Evolutionary conservation across 1,284 basidiomycete species (phyloP), one percentile per base, ranked within the genome.

Genomic region (Violaceomyces palustris): DNA sequence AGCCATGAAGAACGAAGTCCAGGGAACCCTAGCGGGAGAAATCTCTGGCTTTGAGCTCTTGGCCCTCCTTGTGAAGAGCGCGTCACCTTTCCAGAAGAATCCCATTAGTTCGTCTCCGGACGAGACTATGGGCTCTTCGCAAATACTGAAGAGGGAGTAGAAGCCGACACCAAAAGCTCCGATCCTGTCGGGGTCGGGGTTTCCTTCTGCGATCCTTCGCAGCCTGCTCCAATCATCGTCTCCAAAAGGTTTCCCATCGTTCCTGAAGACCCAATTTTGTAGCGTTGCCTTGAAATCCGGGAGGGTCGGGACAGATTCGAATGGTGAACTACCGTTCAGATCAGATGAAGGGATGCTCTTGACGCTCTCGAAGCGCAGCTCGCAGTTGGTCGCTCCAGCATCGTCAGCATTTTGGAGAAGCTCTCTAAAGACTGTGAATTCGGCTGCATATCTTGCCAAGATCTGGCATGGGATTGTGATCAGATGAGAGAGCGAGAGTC

Each of bases 341-440:
- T 24, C 23, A 10, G 41, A n/a, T 24, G 45, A 22, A 15, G 43
- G 0, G 36, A 44, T 12, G 6, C 42, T 23, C 37, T 50, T 11
- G 34, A 41, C 27, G 35, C 55, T 64, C 14, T 68, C 62, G 50
- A 73, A 69, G 29, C 65, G 62, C 10, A 73, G 61, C 51, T 72
- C 67, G 48, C 70, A 73, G 30, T 60, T 50, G 7, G 59, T 58
- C 6, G 90, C 86, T 30, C 83, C 84, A 1, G 89, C 91, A 75
- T 97, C 93, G 70, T 97, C 92, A 12, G 92, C 92, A 69, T 97
- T 97, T 77, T 97, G 80, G 80, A 96, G 77, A 9, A 96, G 81
- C 72, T 97, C 92, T 29, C 92, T 81, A 66, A 91, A 93, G 34
- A 92, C 87, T 40, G 69, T 73, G 48, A 69, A 70, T 75, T 96